A percentile compares a stretch with the other conserved stretches of the same genome.
Conservation (phyloP, 2,329 filamentous ascomycete species). For the Trichoderma polysporum region DNA sequence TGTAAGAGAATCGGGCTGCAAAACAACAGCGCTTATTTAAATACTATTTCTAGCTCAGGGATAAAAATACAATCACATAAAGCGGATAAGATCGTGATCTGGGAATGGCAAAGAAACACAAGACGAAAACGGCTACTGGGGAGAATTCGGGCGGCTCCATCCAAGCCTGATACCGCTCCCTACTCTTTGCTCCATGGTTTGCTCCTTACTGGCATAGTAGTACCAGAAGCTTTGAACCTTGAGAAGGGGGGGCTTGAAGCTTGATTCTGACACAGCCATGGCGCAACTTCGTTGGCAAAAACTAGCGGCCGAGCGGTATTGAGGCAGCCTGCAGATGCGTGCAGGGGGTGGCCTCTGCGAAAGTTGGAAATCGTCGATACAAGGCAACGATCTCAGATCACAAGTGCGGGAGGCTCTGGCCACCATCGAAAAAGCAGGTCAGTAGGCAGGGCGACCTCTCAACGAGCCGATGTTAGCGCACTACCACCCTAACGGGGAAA, state of each 20-base stretch:
- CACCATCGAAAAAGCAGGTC: conserved; percentile 1
- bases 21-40: not conserved
- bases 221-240: not conserved
- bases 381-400: conserved; percentile 12
- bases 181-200: not conserved
- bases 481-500: not conserved
- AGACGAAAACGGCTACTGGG: not conserved
- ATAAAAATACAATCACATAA: not conserved
- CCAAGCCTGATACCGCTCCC: not conserved
- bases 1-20: not conserved
- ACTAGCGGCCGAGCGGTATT: not conserved
- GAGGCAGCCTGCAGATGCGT: not conserved
- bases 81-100: not conserved
- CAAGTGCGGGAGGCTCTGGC: not conserved
- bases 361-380: conserved; percentile 6
- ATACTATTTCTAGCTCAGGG: not conserved
- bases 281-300: conserved; percentile 1
- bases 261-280: conserved; percentile 5
- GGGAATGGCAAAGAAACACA: not conserved
- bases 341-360: not conserved
- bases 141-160: not conserved
- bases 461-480: conserved; percentile 8
- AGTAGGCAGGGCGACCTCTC: not conserved
- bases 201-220: not conserved
- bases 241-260: not conserved